phyloP scores from a whole-genome alignment of 306 rosid genomes.

The Vigna unguiculata region DNA sequence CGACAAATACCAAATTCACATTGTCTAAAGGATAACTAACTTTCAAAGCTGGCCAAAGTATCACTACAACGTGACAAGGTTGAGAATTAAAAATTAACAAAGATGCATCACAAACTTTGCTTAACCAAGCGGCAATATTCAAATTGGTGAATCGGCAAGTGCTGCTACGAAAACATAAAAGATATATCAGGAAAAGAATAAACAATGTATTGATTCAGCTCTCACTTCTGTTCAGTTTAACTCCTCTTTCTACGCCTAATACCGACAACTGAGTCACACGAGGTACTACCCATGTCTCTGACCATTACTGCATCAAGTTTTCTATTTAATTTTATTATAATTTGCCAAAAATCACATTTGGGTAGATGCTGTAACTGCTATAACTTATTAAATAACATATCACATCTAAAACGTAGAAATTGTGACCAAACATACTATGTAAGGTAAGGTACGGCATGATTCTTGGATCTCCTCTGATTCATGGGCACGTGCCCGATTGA shows the following conservation, averaged over 20 bases:
- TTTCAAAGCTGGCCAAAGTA: conserved; percentile 44
- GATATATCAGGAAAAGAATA: too few relatives aligned
- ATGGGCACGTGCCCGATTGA: neutral
- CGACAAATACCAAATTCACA: conserved; percentile 8
- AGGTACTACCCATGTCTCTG: conserved; percentile 30
- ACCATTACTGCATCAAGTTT: too few relatives aligned
- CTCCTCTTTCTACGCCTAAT: conserved; percentile 32
- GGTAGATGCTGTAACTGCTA: neutral
- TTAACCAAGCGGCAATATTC: conserved; percentile 53
- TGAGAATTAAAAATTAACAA: conserved; percentile 36
- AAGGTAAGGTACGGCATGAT: neutral
- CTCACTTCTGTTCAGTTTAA: conserved; percentile 17
- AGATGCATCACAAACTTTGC: conserved; percentile 51
- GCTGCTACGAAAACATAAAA: conserved; percentile 36
- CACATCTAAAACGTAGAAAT: neutral
- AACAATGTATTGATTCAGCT: conserved; percentile 18
- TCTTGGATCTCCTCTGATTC: conserved; percentile 16
- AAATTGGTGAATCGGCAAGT: conserved; percentile 56
- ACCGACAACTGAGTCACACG: neutral
- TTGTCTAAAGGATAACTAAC: neutral
- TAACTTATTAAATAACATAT: too few relatives aligned
- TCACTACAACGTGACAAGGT: conserved; percentile 44
- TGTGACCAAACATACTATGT: too few relatives aligned
- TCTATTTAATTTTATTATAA: too few relatives aligned
- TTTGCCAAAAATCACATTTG: too few relatives aligned